Evolutionary conservation across 306 rosid species (phyloP), one percentile per base, ranked within the genome.

Genomic region (Cucurbita moschata): DNA sequence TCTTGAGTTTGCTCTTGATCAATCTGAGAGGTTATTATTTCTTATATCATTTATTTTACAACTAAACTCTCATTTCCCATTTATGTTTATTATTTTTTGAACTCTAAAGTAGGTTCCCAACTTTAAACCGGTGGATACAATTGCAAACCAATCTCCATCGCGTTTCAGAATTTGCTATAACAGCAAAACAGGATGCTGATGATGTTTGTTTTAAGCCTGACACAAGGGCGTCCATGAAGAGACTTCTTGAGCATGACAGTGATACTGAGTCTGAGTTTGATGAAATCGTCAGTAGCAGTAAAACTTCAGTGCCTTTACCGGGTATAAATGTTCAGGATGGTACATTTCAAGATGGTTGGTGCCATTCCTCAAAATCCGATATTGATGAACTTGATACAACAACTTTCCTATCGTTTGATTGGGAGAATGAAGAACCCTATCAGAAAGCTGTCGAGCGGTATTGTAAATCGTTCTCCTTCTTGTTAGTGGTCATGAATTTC

Each of bases 1-100:
- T 86, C 88, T 87, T 81, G 98, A 93, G 88, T 90, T 93, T 83
- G 97, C 98, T 77, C 92, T 93, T 75, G 98, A 93, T 89, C 98
- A 93, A 79, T 93, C 98, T 61, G 98, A 90, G 88, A 90, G 98
- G 98, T 93, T 79, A 73, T 49, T 59, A 56, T 56, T 68, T 49
- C 44, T 35, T 73, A 26, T 37, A 38, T 35, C 23, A 59, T 75
- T 47, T 76, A 42, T 76, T 58, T 78, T 40, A 8, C 61, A 14
- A 57, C 7, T 39, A 43, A 43, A 7, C 60, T 60, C 67, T 39
- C 37, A 44, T 46, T 35, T 14, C 61, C 37, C 42, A 6, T 83
- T 30, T 18, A 61, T 69, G 23, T 69, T 49, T 61, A 26, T 5
- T 12, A 51, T 74, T 40, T 78, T 50, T 40, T 71, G 73, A 79